Evolutionary conservation across 1,284 basidiomycete species (phyloP), one percentile per base, ranked within the genome.

Genomic region (Thecaphora frezii): DNA sequence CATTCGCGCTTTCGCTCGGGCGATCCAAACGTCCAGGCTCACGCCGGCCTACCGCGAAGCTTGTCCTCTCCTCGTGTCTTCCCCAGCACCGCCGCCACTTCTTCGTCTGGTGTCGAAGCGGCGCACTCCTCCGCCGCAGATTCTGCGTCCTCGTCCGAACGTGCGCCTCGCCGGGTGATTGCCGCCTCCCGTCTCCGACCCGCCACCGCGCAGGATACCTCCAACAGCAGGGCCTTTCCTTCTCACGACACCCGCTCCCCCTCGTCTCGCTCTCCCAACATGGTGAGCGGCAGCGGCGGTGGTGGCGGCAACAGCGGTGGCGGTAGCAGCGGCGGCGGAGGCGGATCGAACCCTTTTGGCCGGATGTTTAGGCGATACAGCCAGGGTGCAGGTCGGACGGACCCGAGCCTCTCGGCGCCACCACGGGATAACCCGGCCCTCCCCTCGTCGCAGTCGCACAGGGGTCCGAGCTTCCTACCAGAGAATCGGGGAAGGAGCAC

Each of bases 321-420:
- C 28, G 44, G 43, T 22, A 40, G 54, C 39, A 46, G 48, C 22
- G 22, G 51, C 24, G 56, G 62, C 40, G 64, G 64, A 50, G 50
- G 21, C 3, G 25, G 39, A 16, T 36, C 38, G n/a, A 44, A 30
- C n/a, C 43, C 71, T 4, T 60, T 74, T 33, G 69, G 72, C 23
- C 56, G 70, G 37, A 71, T 71, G 67, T 71, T 72, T 45, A 54
- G 72, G n/a, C 54, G 72, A 13, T 72, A 72, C 56, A 68, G 64
- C 41, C 72, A 72, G 18, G 63, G 58, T n/a, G n/a, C n/a, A n/a
- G n/a, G n/a, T n/a, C n/a, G n/a, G n/a, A n/a, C n/a, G n/a, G n/a
- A n/a, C n/a, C n/a, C n/a, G n/a, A n/a, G n/a, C n/a, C n/a, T n/a
- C n/a, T n/a, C n/a, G n/a, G n/a, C n/a, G n/a, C n/a, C n/a, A n/a